A percentile compares a stretch with the other conserved stretches of the same genome.
Conservation (phyloP, 176 grass and related monocot genomes). For the Lolium rigidum region DNA sequence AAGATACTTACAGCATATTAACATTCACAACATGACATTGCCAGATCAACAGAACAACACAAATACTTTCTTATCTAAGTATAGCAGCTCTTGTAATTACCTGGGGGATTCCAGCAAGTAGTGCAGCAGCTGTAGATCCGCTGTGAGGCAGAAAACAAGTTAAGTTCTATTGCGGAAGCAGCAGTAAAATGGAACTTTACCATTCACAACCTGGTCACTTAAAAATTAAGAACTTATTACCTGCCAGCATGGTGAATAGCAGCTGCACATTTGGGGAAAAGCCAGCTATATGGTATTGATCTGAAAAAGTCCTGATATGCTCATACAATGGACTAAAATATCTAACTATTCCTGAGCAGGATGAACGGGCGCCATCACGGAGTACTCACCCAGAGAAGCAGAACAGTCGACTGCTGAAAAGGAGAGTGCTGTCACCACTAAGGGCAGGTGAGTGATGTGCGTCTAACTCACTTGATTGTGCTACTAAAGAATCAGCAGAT, state of each 20-base stretch:
- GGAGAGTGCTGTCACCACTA: constrained; percentile 49
- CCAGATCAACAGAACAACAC: neutral
- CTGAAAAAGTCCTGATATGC: constrained; percentile 49
- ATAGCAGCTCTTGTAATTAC: constrained; percentile 31
- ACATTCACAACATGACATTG: neutral
- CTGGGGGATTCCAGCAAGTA: constrained; percentile 81
- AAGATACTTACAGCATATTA: neutral
- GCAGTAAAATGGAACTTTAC: neutral
- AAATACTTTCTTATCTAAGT: neutral
- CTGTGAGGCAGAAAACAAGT: constrained; percentile 50
- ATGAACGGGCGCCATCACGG: neutral
- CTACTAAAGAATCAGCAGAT: constrained; percentile 51
- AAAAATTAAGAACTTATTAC: constrained; percentile 36
- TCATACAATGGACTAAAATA: neutral
- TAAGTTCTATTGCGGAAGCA: constrained; percentile 16
- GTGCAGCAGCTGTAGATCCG: constrained; percentile 81
- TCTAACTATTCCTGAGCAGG: constrained; percentile 9
- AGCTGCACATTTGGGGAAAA: constrained; percentile 73
- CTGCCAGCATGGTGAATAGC: constrained; percentile 91
- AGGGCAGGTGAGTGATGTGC: neutral
- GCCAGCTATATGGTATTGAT: constrained; percentile 87
- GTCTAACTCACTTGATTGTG: constrained; percentile 29
- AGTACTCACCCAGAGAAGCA: constrained; percentile 88
- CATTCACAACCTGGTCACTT: neutral
- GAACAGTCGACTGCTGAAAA: constrained; percentile 66